phyloP scores from a whole-genome alignment of 2,329 filamentous ascomycete genomes.

The Cladophialophora psammophila region DNA sequence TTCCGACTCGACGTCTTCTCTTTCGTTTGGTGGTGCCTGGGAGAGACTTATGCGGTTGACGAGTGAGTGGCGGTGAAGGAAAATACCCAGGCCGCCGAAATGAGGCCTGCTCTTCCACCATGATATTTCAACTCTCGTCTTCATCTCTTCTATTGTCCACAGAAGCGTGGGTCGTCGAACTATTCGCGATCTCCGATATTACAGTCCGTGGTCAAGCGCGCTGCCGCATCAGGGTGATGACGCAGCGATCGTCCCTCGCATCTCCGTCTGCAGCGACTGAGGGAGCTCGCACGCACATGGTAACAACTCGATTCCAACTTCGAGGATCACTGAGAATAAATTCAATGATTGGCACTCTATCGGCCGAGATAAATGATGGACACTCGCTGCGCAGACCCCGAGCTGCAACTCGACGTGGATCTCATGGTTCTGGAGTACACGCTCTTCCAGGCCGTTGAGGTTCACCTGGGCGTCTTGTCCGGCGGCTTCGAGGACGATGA shows the following conservation, averaged over 20 bases:
- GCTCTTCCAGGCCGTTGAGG: conserved; percentile 36
- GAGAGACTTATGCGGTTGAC: background rate
- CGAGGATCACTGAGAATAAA: too few relatives aligned
- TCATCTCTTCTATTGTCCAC: background rate
- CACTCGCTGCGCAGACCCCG: conserved; percentile 37
- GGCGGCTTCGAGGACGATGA: conserved; percentile 4
- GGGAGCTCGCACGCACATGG: background rate
- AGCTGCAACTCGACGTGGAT: conserved; percentile 40
- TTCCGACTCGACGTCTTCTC: background rate
- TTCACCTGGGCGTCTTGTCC: conserved; percentile 26
- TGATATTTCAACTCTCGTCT: background rate
- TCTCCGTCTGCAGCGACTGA: background rate
- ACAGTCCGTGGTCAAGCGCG: background rate
- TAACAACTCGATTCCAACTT: too few relatives aligned
- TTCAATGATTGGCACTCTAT: background rate
- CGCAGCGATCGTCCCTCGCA: background rate
- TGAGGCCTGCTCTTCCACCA: background rate
- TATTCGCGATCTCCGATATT: background rate
- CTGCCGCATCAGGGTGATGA: background rate
- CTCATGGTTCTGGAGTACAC: conserved; percentile 41
- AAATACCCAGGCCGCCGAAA: conserved; percentile 2
- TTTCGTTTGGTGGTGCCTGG: background rate
- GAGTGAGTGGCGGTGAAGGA: background rate
- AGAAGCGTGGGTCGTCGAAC: background rate
- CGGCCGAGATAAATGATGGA: conserved; percentile 25